Base-by-base conservation (phyloP, 2,329 filamentous ascomycete genomes). In the Trichoderma simmonsii region DNA sequence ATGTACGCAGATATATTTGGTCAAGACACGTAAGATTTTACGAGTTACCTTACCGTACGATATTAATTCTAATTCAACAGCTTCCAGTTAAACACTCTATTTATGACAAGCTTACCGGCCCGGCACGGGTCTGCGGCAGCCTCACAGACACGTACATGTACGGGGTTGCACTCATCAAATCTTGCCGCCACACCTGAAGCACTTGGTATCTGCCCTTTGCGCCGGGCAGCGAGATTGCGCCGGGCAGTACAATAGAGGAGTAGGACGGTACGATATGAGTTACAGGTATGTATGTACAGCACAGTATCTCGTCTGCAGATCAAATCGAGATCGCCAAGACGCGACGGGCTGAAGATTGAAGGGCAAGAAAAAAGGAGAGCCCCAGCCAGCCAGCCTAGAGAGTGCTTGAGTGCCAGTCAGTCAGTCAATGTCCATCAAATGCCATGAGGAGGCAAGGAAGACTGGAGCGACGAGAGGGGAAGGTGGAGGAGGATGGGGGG, bases 131-230 rank as follows among this genome's bases (percentile, higher is more conserved):
- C 14, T 18, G n/a, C 66, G 39, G 56, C 63, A 66, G 63, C 39
- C 14, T 54, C 28, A 21, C 24, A 66, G 32, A 36, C 34, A 36
- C 14, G 34, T 15, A 36, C 14, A 15, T 15, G 34, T 15, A 24
- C 34, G 65, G 54, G 36, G 56, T 39, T 18, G 28, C 36, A 34
- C 15, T 21, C 32, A 12, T 67, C 18, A 43, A 43, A 43, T n/a
- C 26, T 39, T 18, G 36, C n/a, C 57, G 66, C 39, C 15, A 39
- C 39, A 70, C 67, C 67, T 70, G 67, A 70, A 62, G 67, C 67
- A 43, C 39, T 54, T 63, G 43, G 60, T 9, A 32, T 60, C n/a
- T 34, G 30, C 21, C 57, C 67, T 62, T 60, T 30, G 5, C 24
- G 21, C 62, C 62, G 28, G n/a, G 48, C 63, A 66, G 12, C 67